phyloP scores from a whole-genome alignment of 345 rosid genomes.

The Gossypium stocksii region DNA sequence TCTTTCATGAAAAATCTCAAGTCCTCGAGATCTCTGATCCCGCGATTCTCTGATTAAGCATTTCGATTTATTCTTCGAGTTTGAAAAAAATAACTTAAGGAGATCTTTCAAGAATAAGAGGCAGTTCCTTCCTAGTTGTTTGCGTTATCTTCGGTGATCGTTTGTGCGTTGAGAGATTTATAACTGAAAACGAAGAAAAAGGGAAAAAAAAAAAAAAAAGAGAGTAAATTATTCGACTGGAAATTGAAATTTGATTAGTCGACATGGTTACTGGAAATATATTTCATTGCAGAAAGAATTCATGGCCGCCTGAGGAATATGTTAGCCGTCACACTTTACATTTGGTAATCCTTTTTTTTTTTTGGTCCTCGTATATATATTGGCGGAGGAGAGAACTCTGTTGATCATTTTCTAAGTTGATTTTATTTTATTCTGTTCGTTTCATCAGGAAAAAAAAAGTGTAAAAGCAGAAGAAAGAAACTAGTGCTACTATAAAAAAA shows the following conservation, averaged over 20 bases:
- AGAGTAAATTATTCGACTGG: neutral
- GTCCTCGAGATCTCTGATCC: slow-evolving; percentile 20
- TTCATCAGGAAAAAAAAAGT: neutral
- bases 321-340: slow-evolving; percentile 64
- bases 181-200: neutral
- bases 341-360: slow-evolving; percentile 43
- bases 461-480: neutral
- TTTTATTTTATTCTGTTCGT: slow-evolving; percentile 12
- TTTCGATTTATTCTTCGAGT: neutral
- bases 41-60: neutral
- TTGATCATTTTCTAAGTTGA: neutral
- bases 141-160: neutral
- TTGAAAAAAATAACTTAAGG: neutral
- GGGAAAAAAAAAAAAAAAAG: neutral
- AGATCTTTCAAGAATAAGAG: neutral
- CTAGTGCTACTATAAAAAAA: neutral
- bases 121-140: neutral
- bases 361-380: neutral
- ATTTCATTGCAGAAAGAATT: slow-evolving; percentile 78
- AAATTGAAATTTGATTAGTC: slow-evolving; percentile 11
- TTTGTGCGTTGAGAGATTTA: neutral
- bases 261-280: slow-evolving; percentile 75
- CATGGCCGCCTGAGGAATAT: slow-evolving; percentile 96
- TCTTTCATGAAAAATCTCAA: neutral
- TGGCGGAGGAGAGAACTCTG: neutral